phyloP scores from a whole-genome alignment of 768 basidiomycete species.

The Suillus fuscotomentosus region DNA sequence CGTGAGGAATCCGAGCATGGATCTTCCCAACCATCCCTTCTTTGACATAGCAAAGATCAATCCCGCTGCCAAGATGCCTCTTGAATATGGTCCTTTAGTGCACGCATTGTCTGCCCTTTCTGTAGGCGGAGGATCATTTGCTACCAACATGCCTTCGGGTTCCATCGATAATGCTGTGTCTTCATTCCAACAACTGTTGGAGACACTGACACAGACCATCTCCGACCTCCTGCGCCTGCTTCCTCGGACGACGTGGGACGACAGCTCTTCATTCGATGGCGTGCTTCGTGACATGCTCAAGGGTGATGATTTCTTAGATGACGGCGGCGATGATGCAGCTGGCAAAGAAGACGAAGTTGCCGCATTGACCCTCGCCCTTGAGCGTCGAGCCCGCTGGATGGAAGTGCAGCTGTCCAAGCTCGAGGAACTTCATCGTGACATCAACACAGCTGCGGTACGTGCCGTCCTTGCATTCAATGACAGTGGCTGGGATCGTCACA shows the following conservation, averaged over 20 bases:
- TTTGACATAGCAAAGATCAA: constrained; percentile 72
- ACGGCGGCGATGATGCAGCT: constrained; percentile 60
- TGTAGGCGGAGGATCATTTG: constrained; percentile 81
- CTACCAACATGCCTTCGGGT: constrained; percentile 74
- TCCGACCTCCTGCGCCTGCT: constrained; percentile 82
- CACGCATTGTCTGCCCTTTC: constrained; percentile 85
- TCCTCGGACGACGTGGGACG: constrained; percentile 87
- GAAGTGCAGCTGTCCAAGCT: constrained; percentile 87
- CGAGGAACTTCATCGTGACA: constrained; percentile 86
- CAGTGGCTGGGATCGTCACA: constrained; percentile 75
- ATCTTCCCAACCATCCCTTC: constrained; percentile 68
- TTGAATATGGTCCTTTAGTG: constrained; percentile 83
- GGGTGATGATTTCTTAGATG: constrained; percentile 84
- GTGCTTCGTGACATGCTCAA: constrained; percentile 86
- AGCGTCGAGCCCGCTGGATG: constrained; percentile 92
- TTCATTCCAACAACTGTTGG: constrained; percentile 85
- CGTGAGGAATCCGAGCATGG: constrained; percentile 57
- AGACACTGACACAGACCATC: constrained; percentile 87
- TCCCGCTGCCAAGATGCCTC: constrained; percentile 74
- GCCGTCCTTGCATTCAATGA: constrained; percentile 84
- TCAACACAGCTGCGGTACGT: constrained; percentile 84
- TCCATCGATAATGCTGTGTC: constrained; percentile 91
- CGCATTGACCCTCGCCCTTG: constrained; percentile 77
- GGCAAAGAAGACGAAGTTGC: constrained; percentile 83
- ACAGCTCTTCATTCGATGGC: constrained; percentile 85